Evolutionary conservation across 73 alveolate genomes (phyloP), one percentile per base, ranked within the genome.

Genomic region (Vitrella brassicaformis): DNA sequence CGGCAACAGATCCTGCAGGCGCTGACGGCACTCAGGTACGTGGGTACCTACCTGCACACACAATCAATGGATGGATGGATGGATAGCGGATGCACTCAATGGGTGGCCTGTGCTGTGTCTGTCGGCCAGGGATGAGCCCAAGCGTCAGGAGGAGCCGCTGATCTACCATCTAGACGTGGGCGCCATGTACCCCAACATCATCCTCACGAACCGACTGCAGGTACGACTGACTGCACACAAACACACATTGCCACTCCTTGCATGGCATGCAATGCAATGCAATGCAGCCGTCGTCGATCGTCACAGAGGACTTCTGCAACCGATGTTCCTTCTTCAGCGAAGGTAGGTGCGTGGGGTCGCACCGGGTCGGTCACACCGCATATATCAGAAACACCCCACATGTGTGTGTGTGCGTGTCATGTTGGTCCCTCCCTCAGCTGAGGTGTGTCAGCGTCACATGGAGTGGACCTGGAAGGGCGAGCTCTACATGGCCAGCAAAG

Each of bases 121-220:
- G 80, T 66, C 66, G 87, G 65, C 68, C 71, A 82, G 72, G 45
- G 84, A 78, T 29, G 79, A 83, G 68, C 78, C 85, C 9, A 25
- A 28, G 66, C 46, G 72, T 29, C 94, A 90, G 70, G 95, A 79
- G 56, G 87, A 76, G 31, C 99, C 99, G 0, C 79, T 96, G 76
- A 97, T 97, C 64, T 97, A 97, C 87, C 99, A 97, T 86, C 93
- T 97, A 77, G 99, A 97, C 87, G 99, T 97, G 31, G 99, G 98
- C 27, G 99, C 99, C 31, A 97, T 97, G 99, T 97, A 97, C 87
- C 99, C 99, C 19, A 97, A 97, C 84, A 97, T 97, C 88, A 97
- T 97, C 80, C 89, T 97, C 75, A 90, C 99, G 22, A 97, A 97
- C 85, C 92, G 98, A 70, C 90, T 97, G 47, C 96, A 97, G 70